Conservation (phyloP, 2,329 filamentous ascomycete genomes). For the Pestalotiopsis sp. region DNA sequence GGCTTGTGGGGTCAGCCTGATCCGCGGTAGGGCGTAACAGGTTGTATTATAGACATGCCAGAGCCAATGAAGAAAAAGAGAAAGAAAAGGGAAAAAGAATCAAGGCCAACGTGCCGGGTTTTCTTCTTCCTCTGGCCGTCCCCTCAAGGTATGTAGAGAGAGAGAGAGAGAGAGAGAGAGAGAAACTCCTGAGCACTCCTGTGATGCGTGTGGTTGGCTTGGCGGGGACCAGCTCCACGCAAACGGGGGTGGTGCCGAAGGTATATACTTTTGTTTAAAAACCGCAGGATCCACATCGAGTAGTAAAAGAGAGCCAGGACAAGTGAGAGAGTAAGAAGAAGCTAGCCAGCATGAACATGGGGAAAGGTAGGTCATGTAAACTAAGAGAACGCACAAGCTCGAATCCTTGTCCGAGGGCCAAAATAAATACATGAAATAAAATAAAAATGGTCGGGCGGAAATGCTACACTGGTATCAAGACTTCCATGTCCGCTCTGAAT, state of each 20-base stretch:
- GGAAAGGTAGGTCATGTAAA: neutral
- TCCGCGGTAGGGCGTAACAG: slow-evolving; percentile 21
- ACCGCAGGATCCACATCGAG: neutral
- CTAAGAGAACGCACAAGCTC: slow-evolving; percentile 1
- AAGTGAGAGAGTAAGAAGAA: neutral
- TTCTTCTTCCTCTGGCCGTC: neutral
- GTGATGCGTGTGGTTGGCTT: neutral
- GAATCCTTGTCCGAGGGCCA: neutral
- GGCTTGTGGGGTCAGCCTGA: slow-evolving; percentile 19
- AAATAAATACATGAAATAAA: neutral
- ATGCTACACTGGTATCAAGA: slow-evolving; percentile 4
- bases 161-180: neutral
- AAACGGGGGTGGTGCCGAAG: neutral
- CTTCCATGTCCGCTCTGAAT: neutral
- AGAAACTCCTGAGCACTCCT: neutral
- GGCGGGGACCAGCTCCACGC: neutral
- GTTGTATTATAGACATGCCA: slow-evolving; percentile 27
- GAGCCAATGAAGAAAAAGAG: neutral
- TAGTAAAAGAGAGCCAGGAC: neutral
- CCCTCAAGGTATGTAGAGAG: neutral
- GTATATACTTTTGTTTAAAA: neutral
- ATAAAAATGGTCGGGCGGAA: neutral
- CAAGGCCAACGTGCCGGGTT: neutral
- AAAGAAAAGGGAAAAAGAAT: neutral
- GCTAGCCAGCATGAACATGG: neutral